Evolutionary conservation across 371 early-diverging fungal genomes (phyloP), one percentile per base, ranked within the genome.

Genomic region (Mortierella sp.): DNA sequence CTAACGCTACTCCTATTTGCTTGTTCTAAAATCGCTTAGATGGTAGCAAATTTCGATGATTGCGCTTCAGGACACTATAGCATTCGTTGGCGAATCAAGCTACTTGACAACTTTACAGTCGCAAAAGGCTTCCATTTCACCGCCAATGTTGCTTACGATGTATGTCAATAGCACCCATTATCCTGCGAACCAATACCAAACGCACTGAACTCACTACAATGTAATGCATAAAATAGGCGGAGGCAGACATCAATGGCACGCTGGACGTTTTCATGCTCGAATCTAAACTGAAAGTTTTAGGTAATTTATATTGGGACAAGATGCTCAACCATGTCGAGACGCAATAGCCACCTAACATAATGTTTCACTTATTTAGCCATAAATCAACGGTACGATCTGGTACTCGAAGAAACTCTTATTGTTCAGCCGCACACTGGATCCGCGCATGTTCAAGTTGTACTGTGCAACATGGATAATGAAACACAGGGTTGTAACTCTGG

Each of bases 161-260:
- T 73, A 70, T 55, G 69, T 52, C 16, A 43, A 47, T 11, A 58
- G 18, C 60, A 52, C 0, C 70, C 18, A 62, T 37, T 6, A 47
- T 47, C 10, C 40, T 16, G 6, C 26, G 18, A 3, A n/a, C 14
- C 8, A 16, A 37, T 28, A 6, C 28, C 9, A 12, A 26, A 30
- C 58, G 9, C 8, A 24, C 30, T 57, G 10, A 57, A 6, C 58
- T 32, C 55, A 39, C 35, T 30, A 4, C 37, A 16, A 20, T 39
- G 30, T 26, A n/a, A n/a, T 35, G 28, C 2, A 40, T 40, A 12
- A 20, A 22, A 16, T 70, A 75, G 75, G 57, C 30, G 10, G 80
- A 80, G 51, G 47, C 72, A 2, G 80, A 79, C 47, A 59, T 69
- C 45, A 80, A 62, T 57, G 80, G 80, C 5, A 63, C 70, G 35